Evolutionary conservation across 192 early-diverging fungal species (phyloP).

Genomic region (Endogone sp.): DNA sequence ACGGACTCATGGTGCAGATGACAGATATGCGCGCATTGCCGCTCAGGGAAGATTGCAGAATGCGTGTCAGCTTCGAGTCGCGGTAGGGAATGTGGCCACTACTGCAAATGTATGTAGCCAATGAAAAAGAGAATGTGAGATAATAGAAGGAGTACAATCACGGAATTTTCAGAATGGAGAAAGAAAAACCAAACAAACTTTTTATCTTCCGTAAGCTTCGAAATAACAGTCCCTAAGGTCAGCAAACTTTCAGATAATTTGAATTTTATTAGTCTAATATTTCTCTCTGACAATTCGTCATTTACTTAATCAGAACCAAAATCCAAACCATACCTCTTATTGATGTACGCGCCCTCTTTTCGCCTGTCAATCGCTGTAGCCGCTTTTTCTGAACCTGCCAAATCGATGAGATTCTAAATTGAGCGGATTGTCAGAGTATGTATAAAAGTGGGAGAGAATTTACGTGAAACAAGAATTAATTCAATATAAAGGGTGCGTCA

Average conservation of each 20-base stretch:
- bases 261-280: too few relatives aligned
- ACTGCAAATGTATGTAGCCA: background rate
- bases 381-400: slow-evolving; percentile 96
- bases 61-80: slow-evolving; percentile 94
- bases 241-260: slow-evolving; percentile 50
- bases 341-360: slow-evolving; percentile 96
- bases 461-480: too few relatives aligned
- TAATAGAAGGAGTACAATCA: too few relatives aligned
- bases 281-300: too few relatives aligned
- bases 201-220: slow-evolving; percentile 73
- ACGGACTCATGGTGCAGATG: slow-evolving; percentile 89
- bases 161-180: too few relatives aligned
- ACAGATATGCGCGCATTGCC: slow-evolving; percentile 90
- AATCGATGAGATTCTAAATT: slow-evolving; percentile 83
- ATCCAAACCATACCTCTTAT: slow-evolving; percentile 47
- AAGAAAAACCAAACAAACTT: slow-evolving; percentile 29
- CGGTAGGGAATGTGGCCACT: slow-evolving; percentile 90
- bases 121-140: too few relatives aligned
- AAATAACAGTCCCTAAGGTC: slow-evolving; percentile 91
- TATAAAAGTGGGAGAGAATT: too few relatives aligned
- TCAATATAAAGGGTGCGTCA: too few relatives aligned
- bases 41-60: slow-evolving; percentile 87
- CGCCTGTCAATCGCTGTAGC: slow-evolving; percentile 79
- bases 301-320: background rate
- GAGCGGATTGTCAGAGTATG: background rate